phyloP scores from a whole-genome alignment of 176 grass and related monocot genomes.

The Poa pratensis region DNA sequence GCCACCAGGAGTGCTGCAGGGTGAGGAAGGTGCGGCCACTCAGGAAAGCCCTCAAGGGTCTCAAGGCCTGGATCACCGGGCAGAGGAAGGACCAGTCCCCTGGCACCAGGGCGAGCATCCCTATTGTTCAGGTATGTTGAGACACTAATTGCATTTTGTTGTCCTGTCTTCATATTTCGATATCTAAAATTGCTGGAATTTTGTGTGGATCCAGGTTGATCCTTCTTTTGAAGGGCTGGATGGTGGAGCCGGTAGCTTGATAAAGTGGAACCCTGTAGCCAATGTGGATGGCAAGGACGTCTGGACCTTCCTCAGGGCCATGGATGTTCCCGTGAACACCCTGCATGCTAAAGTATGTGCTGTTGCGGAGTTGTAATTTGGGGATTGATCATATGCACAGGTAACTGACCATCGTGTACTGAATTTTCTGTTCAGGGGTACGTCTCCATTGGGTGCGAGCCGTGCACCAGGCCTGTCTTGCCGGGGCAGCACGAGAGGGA shows the following conservation, averaged over 20 bases:
- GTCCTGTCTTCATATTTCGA: neutral
- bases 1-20: constrained; percentile 97
- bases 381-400: neutral
- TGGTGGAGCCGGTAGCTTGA: constrained; percentile 75
- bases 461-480: constrained; percentile 90
- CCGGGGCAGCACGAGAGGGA: constrained; percentile 94
- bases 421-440: constrained; percentile 54
- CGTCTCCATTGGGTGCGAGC: constrained; percentile 96
- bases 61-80: constrained; percentile 91
- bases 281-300: constrained; percentile 88
- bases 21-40: constrained; percentile 87
- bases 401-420: neutral
- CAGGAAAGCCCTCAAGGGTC: constrained; percentile 68
- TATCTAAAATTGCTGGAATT: neutral
- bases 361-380: neutral
- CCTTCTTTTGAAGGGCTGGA: constrained; percentile 77
- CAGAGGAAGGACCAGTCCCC: constrained; percentile 96
- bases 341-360: constrained; percentile 73
- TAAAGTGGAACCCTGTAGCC: constrained; percentile 97
- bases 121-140: constrained; percentile 65
- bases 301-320: constrained; percentile 91
- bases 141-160: neutral
- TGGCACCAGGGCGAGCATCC: constrained; percentile 84
- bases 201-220: constrained; percentile 62
- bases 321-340: constrained; percentile 90